Evolutionary conservation across 192 early-diverging fungal species (phyloP).

Genomic region (Funneliformis geosporum): DNA sequence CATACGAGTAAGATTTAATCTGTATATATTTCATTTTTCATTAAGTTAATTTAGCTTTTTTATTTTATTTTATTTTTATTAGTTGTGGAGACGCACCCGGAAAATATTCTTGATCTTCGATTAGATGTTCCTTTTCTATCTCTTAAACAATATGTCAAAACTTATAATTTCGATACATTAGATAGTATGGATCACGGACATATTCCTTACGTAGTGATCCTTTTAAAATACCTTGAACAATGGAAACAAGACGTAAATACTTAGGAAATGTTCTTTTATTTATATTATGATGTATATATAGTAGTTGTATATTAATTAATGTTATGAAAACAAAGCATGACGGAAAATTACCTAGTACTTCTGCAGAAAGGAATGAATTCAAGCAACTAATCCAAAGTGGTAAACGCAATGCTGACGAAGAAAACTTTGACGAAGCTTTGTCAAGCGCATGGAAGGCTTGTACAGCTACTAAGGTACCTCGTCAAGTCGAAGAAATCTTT

Average conservation of each 20-base stretch:
- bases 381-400: conserved; percentile 59
- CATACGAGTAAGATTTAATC: conserved; percentile 66
- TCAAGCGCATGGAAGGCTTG: conserved; percentile 65
- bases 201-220: conserved; percentile 82
- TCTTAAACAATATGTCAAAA: conserved; percentile 59
- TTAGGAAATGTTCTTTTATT: neutral
- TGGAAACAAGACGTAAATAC: conserved; percentile 67
- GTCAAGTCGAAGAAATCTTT: conserved; percentile 53
- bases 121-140: conserved; percentile 80
- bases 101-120: conserved; percentile 75
- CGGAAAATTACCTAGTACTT: conserved; percentile 59
- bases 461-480: conserved; percentile 55
- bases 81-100: conserved; percentile 93
- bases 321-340: conserved; percentile 46
- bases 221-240: conserved; percentile 72
- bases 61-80: neutral
- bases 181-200: conserved; percentile 75
- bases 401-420: conserved; percentile 66
- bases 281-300: neutral
- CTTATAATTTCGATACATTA: conserved; percentile 66
- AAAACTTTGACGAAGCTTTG: conserved; percentile 90
- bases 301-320: neutral
- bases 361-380: conserved; percentile 66
- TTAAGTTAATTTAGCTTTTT: conserved; percentile 7
- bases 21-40: conserved; percentile 16